Conservation (phyloP, 1,139 yeast species). For the Geotrichum reessii region DNA sequence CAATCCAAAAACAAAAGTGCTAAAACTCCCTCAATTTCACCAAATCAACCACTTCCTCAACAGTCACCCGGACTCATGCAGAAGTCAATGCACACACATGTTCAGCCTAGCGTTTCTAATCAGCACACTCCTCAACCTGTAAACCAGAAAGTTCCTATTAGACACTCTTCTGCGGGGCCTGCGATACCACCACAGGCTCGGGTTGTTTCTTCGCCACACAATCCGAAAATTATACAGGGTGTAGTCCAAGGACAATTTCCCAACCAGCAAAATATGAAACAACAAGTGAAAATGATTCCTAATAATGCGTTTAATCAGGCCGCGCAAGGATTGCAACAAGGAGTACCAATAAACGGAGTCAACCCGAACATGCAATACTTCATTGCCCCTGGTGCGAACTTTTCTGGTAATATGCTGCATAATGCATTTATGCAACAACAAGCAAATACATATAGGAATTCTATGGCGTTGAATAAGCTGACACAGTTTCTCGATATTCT, state of each 20-base stretch:
- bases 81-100: background rate
- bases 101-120: constrained; percentile 11
- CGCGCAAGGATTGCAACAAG: constrained; percentile 38
- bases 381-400: constrained; percentile 43
- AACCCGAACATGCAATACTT: constrained; percentile 64
- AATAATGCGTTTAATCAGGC: background rate
- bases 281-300: background rate
- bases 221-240: constrained; percentile 22
- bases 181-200: constrained; percentile 10
- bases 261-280: constrained; percentile 29
- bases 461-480: constrained; percentile 10
- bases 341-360: constrained; percentile 45
- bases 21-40: background rate
- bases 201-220: constrained; percentile 15
- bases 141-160: constrained; percentile 2
- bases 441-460: constrained; percentile 54
- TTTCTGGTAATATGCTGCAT: constrained; percentile 52
- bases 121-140: constrained; percentile 18
- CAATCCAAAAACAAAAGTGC: background rate
- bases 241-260: constrained; percentile 31
- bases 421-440: constrained; percentile 54
- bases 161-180: constrained; percentile 10
- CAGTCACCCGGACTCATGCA: background rate
- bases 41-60: background rate
- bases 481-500: constrained; percentile 40